Base-by-base conservation (phyloP, 1,139 yeast genomes). In the Protomyces macrosporus region DNA sequence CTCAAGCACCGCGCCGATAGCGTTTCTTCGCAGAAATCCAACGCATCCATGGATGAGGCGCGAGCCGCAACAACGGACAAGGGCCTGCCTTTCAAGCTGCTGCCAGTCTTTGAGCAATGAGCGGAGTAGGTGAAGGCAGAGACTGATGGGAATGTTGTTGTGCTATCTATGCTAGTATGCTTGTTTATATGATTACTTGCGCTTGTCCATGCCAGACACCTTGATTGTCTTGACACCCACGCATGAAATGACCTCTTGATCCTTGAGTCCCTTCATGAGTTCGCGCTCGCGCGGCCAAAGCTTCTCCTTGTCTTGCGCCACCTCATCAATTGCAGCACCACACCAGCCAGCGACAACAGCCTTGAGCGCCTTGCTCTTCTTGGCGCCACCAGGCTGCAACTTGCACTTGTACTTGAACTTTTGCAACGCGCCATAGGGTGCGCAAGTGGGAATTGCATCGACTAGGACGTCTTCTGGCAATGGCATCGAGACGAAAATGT, bases 381-480 rank as follows among this genome's bases (percentile, higher is more conserved):
- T 93, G 35, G 86, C 85, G 53, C 82, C 79, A 0, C 99, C 99
- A 0, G 96, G 95, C 69, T 85, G 90, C 51, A 93, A 76, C 74
- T 93, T 91, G 48, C 89, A 86, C 73, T 90, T 90, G 76, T 88
- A 90, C 73, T 88, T 87, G 75, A 81, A 83, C 73, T 87, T 87
- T 67, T 79, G 81, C 70, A 93, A 75, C 0, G 97, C 81, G 10
- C 82, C 76, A 96, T 97, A 95, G 1, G 98, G 98, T 0, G 93
- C 98, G 79, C 90, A 91, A 7, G 89, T 85, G 0, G 98, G 96
- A 6, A 93, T 82, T 6, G 88, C 83, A 60, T 84, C 89, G 12
- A 86, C 69, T 0, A 76, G 75, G 33, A 76, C 78, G 65, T 79
- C 83, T 1, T 75, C 77, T 33, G 74, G 67, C 14, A 70, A 69